Evolutionary conservation across 257 asterid genomes (phyloP).

Genomic region (Lithospermum erythrorhizon): DNA sequence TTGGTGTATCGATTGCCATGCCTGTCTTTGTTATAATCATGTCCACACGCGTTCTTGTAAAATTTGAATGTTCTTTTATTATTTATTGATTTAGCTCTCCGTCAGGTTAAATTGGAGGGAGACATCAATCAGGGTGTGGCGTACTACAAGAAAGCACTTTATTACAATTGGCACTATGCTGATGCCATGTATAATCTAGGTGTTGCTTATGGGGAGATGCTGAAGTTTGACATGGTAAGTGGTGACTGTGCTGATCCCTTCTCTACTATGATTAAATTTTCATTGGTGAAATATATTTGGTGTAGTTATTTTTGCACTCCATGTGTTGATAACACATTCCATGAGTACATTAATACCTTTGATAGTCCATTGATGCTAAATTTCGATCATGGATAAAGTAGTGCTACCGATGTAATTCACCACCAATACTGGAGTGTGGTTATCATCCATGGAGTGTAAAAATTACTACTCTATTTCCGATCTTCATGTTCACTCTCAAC

Average conservation of each 20-base stretch:
- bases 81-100: slow-evolving; percentile 12
- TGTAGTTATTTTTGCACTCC: no score
- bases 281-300: neutral
- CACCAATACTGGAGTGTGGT: no score
- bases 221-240: slow-evolving; percentile 95
- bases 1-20: neutral
- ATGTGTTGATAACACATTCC: no score
- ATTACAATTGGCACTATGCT: slow-evolving; percentile 96
- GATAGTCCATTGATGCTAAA: no score
- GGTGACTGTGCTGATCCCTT: neutral
- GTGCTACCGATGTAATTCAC: no score
- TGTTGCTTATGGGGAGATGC: slow-evolving; percentile 99
- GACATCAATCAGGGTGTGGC: slow-evolving; percentile 86
- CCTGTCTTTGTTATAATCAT: neutral
- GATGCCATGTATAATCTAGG: slow-evolving; percentile 99
- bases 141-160: slow-evolving; percentile 84
- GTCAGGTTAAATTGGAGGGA: slow-evolving; percentile 97
- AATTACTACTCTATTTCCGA: no score
- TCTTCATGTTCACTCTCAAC: no score
- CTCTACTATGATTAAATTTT: neutral
- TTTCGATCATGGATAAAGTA: no score
- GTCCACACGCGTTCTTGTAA: neutral
- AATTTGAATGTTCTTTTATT: slow-evolving; percentile 1
- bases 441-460: no score
- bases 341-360: no score